phyloP scores from a whole-genome alignment of 352 stramenopile genomes.

The Sclerospora graminicola region DNA sequence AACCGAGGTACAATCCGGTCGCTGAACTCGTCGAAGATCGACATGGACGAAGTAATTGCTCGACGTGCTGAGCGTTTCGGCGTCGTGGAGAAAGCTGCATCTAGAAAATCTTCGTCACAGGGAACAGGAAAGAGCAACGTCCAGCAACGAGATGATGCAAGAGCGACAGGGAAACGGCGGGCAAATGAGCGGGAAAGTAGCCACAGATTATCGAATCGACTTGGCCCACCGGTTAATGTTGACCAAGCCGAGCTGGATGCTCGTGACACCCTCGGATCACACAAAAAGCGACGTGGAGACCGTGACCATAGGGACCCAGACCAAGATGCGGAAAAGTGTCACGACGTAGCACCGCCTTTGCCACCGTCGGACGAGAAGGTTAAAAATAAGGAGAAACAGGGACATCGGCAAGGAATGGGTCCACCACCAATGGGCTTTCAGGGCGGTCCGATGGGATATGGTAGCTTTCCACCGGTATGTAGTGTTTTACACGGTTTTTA shows the following conservation, averaged over 20 bases:
- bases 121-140: slow-evolving; percentile 5
- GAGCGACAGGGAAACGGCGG: slow-evolving; percentile 15
- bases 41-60: slow-evolving; percentile 48
- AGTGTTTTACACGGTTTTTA: too few species aligned
- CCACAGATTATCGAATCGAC: slow-evolving; percentile 33
- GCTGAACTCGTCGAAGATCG: slow-evolving; percentile 27
- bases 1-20: slow-evolving; percentile 42
- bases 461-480: slow-evolving; percentile 50
- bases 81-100: slow-evolving; percentile 23
- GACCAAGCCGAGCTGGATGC: slow-evolving; percentile 70
- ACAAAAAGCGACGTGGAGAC: slow-evolving; percentile 53
- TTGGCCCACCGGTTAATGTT: slow-evolving; percentile 66
- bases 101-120: slow-evolving; percentile 17
- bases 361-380: slow-evolving; percentile 19
- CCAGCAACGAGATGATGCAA: slow-evolving; percentile 15
- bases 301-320: slow-evolving; percentile 13
- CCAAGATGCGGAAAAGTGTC: slow-evolving; percentile 21
- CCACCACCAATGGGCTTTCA: slow-evolving; percentile 44
- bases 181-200: slow-evolving; percentile 11
- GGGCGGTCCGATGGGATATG: slow-evolving; percentile 53
- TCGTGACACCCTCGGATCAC: slow-evolving; percentile 35
- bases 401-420: slow-evolving; percentile 25
- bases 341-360: slow-evolving; percentile 18
- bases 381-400: slow-evolving; percentile 13
- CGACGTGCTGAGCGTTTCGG: slow-evolving; percentile 75